Conservation (phyloP, 768 basidiomycete species). For the Amanita molliuscula region DNA sequence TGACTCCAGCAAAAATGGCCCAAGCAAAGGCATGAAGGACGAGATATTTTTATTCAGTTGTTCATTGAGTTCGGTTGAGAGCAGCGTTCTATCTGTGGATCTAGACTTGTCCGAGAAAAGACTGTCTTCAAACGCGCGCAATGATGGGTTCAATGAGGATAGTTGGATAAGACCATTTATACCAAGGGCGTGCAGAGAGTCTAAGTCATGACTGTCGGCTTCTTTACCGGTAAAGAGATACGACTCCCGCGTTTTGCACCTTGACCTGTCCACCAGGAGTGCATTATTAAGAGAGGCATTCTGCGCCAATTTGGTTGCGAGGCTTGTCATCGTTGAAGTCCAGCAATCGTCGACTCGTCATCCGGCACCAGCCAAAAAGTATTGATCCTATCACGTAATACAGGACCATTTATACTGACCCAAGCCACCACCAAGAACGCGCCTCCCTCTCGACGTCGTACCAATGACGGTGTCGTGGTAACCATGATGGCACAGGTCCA, state of each 20-base stretch:
- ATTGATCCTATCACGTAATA: no score
- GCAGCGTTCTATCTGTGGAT: constrained; percentile 67
- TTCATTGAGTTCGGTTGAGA: constrained; percentile 49
- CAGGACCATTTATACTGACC: no score
- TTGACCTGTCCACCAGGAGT: constrained; percentile 55
- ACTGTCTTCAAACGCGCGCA: constrained; percentile 52
- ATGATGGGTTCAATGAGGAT: constrained; percentile 42
- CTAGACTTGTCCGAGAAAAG: constrained; percentile 79
- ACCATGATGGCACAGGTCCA: no score
- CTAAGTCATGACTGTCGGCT: constrained; percentile 79
- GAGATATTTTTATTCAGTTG: constrained; percentile 54
- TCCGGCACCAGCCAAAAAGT: no score
- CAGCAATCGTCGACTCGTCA: no score
- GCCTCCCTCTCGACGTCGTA: no score
- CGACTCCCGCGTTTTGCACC: constrained; percentile 58
- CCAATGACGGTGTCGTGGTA: no score
- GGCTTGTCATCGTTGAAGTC: constrained; percentile 23
- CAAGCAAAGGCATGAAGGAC: constrained; percentile 58
- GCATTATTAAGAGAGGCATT: constrained; percentile 70
- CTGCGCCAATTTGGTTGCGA: constrained; percentile 74
- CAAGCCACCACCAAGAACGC: no score
- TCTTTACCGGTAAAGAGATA: constrained; percentile 83
- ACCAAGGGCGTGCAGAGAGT: constrained; percentile 75
- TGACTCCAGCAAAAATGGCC: constrained; percentile 72
- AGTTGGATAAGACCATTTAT: constrained; percentile 73